These are phyloP conservation scores for Nemophila menziesii DNA, from an alignment of 257 asterid species.

Conservation along the genomic window DNA sequence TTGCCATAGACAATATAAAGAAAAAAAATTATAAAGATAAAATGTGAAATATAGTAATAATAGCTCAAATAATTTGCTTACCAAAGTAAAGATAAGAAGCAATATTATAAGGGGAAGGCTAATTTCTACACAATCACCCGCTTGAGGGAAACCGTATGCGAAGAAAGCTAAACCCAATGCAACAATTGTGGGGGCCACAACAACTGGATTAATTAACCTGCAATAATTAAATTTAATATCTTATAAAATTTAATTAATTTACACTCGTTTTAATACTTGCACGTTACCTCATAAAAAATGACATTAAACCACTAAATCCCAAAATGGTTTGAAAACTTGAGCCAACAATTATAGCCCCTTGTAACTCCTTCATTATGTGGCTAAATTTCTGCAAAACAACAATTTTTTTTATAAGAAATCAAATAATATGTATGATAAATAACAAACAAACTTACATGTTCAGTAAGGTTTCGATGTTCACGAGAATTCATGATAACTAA, in stretches of 20 bases:
- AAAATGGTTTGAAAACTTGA: conserved; percentile 71
- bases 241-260: conserved; percentile 5
- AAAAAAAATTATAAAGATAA: too few relatives aligned
- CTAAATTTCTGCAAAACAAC: conserved; percentile 61
- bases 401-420: conserved; percentile 8
- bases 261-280: background rate
- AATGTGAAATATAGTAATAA: too few relatives aligned
- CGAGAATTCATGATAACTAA: conserved; percentile 77
- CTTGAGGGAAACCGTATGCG: conserved; percentile 96
- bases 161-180: conserved; percentile 89
- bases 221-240: conserved; percentile 9
- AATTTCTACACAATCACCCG: conserved; percentile 89
- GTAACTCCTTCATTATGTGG: conserved; percentile 89
- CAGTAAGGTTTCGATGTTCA: conserved; percentile 78
- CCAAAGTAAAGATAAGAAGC: conserved; percentile 86
- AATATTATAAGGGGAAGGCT: conserved; percentile 78
- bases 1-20: too few relatives aligned
- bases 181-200: conserved; percentile 89
- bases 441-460: conserved; percentile 46
- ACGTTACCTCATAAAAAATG: conserved; percentile 64
- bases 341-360: conserved; percentile 89
- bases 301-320: conserved; percentile 94
- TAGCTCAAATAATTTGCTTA: conserved; percentile 25
- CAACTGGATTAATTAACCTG: conserved; percentile 94
- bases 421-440: background rate